A percentile compares a stretch with the other conserved stretches of the same genome.
Evolutionary conservation across 83 land plant genomes (phyloP).

Genomic region (Isoetes engelmannii): DNA sequence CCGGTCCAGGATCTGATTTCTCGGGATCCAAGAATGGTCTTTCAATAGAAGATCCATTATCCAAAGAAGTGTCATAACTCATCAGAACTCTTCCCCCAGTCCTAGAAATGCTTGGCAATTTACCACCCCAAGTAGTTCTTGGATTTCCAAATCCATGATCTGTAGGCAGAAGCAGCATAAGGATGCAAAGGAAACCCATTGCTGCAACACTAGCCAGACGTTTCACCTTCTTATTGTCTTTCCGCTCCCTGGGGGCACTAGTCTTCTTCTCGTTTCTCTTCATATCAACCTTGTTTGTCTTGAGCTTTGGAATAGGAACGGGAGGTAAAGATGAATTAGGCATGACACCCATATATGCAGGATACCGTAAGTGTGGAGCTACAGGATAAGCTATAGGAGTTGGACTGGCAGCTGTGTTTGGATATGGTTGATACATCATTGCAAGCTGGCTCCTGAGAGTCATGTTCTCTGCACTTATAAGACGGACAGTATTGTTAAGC

Average conservation of each 20-base stretch:
- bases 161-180: background rate
- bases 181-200: background rate
- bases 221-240: background rate
- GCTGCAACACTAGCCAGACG: constrained; percentile 7
- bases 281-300: constrained; percentile 3
- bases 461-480: constrained; percentile 7
- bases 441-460: constrained; percentile 2
- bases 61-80: background rate
- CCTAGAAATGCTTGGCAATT: background rate
- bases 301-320: background rate
- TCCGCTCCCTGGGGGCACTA: too few species aligned
- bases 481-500: constrained; percentile 11
- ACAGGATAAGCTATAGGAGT: background rate
- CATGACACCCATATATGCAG: background rate
- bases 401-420: background rate
- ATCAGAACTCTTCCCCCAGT: constrained; percentile 5
- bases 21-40: background rate
- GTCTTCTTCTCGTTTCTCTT: too few species aligned
- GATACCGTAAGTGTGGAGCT: background rate
- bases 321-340: background rate
- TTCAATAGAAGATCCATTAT: background rate
- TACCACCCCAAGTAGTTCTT: background rate
- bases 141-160: background rate
- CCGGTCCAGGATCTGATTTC: background rate
- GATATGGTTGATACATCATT: background rate